Conservation (phyloP, 2,329 filamentous ascomycete genomes). For the Ophiostoma populinum region DNA sequence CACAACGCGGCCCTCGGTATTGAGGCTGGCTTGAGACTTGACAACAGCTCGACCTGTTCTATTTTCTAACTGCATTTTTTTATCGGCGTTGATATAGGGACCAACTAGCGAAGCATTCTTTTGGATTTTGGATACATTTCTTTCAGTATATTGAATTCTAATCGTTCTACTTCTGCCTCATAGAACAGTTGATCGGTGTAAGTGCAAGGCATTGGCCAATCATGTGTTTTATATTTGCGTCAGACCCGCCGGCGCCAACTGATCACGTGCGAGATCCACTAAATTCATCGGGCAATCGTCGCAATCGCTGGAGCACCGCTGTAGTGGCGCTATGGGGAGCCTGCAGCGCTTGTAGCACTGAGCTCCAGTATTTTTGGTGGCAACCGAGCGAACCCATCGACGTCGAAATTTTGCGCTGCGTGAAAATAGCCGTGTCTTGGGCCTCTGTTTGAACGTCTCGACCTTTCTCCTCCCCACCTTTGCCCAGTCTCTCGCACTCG, state of each 20-base stretch:
- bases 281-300: no score
- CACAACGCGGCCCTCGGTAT: constrained; percentile 10
- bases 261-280: no score
- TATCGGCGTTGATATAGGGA: not conserved
- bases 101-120: constrained; percentile 2
- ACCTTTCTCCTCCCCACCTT: not conserved
- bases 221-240: not conserved
- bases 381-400: not conserved
- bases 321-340: not conserved
- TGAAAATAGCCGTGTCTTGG: constrained; percentile 5
- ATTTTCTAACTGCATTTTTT: not conserved
- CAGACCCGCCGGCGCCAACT: not conserved
- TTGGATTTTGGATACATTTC: not conserved
- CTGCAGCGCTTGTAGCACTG: not conserved
- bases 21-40: no score
- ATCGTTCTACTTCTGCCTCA: no score
- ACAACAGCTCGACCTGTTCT: not conserved
- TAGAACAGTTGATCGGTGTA: no score
- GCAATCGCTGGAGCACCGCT: no score
- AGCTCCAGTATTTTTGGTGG: constrained; percentile 3
- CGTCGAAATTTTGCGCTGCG: constrained; percentile 6
- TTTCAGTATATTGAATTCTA: not conserved
- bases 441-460: constrained; percentile 6
- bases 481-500: not conserved
- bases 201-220: constrained; percentile 2